Evolutionary conservation across 164 flowering plant species (phyloP).

Genomic region (Stephania yunnanensis): DNA sequence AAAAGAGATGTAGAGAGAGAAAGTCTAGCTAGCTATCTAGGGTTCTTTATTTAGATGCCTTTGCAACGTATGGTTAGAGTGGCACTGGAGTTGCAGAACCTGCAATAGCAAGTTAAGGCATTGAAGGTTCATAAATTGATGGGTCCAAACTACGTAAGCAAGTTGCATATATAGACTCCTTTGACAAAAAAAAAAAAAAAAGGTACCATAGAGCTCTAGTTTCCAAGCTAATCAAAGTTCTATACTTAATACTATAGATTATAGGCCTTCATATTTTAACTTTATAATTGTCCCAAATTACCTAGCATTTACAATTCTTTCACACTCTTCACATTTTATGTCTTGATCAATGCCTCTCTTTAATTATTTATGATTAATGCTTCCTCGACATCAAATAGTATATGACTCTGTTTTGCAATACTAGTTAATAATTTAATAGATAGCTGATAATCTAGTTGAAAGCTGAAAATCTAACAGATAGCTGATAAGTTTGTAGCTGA

Average conservation of each 20-base stretch:
- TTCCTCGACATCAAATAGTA: too few relatives aligned
- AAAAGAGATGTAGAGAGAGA: not conserved
- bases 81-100: not conserved
- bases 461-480: too few relatives aligned
- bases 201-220: not conserved
- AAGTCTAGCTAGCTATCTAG: not conserved
- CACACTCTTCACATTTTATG: not conserved
- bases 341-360: not conserved
- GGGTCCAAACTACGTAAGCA: not conserved
- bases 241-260: not conserved
- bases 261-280: not conserved
- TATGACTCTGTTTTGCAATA: too few relatives aligned
- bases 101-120: not conserved
- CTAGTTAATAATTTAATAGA: too few relatives aligned
- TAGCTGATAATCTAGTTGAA: too few relatives aligned
- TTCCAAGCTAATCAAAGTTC: not conserved
- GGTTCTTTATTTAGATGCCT: not conserved
- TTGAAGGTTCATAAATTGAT: not conserved
- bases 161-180: not conserved
- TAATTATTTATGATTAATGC: not conserved
- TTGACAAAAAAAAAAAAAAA: too few relatives aligned
- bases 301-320: not conserved
- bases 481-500: too few relatives aligned
- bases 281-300: not conserved
- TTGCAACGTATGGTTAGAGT: not conserved